Evolutionary conservation across 148 eudicot genomes (phyloP).

Genomic region (Arbutus unedo): DNA sequence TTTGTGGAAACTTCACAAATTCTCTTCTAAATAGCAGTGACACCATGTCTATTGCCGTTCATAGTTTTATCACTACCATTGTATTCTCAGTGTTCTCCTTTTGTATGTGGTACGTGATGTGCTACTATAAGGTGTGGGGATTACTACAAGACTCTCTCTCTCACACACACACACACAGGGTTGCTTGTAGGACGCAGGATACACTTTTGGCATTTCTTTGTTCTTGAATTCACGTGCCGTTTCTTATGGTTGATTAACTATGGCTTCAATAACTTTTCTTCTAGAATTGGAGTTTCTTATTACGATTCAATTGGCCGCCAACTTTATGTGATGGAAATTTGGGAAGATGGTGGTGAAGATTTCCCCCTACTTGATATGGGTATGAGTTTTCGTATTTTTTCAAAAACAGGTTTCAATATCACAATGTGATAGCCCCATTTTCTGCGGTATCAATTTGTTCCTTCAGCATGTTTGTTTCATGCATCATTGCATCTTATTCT

Average conservation of each 20-base stretch:
- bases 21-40: conserved; percentile 5
- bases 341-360: conserved; percentile 75
- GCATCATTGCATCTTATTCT: conserved; percentile 8
- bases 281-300: conserved; percentile 87
- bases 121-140: neutral
- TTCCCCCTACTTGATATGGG: conserved; percentile 83
- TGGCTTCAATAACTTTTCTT: neutral
- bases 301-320: conserved; percentile 73
- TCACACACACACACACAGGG: neutral
- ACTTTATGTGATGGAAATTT: conserved; percentile 83
- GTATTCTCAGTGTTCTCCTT: neutral
- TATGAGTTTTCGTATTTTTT: conserved; percentile 25
- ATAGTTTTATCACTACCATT: neutral
- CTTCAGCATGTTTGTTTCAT: neutral
- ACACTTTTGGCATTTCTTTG: neutral
- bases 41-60: neutral
- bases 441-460: neutral
- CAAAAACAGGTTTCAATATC: conserved; percentile 3
- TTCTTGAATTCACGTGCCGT: neutral
- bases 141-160: neutral
- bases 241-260: neutral
- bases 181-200: neutral
- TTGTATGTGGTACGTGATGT: neutral
- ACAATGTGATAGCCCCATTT: neutral
- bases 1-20: neutral